A percentile compares a stretch with the other conserved stretches of the same genome.
These are phyloP conservation scores for Poronia punctata DNA, from an alignment of 495 filamentous ascomycete genomes.

Conservation along the genomic window DNA sequence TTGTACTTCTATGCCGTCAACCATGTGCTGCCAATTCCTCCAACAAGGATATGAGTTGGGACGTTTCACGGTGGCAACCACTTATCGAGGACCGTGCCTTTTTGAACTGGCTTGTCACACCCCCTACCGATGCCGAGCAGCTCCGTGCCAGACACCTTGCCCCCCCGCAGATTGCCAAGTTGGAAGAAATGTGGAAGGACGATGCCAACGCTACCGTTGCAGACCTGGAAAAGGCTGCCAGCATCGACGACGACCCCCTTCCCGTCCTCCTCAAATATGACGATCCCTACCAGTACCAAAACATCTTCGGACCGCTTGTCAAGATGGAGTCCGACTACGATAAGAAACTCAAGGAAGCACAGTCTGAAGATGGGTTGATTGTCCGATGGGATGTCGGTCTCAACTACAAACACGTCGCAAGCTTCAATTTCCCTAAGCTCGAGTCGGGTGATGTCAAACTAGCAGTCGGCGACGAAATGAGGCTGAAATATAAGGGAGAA, in stretches of 20 bases:
- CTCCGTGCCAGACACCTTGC: conserved; percentile 89
- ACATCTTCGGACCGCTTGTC: conserved; percentile 94
- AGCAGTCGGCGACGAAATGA: conserved; percentile 98
- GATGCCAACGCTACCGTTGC: conserved; percentile 82
- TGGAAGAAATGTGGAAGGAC: conserved; percentile 99
- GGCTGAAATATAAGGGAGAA: conserved; percentile 91
- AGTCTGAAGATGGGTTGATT: conserved; percentile 88
- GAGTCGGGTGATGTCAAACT: conserved; percentile 97
- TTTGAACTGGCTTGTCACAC: conserved; percentile 83
- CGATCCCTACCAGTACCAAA: conserved; percentile 98
- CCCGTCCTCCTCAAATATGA: conserved; percentile 93
- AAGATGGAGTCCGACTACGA: conserved; percentile 99
- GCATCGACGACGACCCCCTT: conserved; percentile 90
- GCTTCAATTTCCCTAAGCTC: conserved; percentile 93
- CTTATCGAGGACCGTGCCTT: conserved; percentile 97
- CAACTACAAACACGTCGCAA: conserved; percentile 96
- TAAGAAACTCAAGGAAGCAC: conserved; percentile 95
- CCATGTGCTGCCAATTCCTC: conserved; percentile 91
- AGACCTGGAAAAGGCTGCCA: conserved; percentile 88
- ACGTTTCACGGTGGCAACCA: conserved; percentile 95
- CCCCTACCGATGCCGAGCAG: conserved; percentile 90
- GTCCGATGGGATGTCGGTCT: conserved; percentile 95
- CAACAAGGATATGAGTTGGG: conserved; percentile 99
- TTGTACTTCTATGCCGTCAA: conserved; percentile 93
- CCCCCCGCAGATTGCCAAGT: conserved; percentile 90